Evolutionary conservation across 1,284 basidiomycete species (phyloP).

Genomic region (Moniliophthora roreri): DNA sequence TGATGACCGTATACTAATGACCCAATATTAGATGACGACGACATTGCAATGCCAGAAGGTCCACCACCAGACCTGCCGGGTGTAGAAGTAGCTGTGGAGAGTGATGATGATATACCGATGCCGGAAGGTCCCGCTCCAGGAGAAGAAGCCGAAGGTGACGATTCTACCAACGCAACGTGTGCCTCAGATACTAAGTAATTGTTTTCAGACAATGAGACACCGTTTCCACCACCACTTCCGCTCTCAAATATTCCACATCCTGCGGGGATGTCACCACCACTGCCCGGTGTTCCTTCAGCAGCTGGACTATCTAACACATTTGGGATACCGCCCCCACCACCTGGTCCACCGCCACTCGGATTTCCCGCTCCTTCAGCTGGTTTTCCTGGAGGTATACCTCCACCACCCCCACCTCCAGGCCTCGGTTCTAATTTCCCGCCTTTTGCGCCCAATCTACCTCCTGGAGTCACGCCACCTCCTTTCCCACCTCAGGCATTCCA

Average conservation of each 20-base stretch:
- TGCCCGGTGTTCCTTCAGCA: conserved; percentile 4
- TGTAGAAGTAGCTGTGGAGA: conserved; percentile 43
- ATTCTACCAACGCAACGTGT: background rate
- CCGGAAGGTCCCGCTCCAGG: conserved; percentile 79
- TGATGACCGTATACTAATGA: too few relatives aligned
- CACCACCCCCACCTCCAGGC: conserved; percentile 33
- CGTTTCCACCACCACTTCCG: conserved; percentile 9
- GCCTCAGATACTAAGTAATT: background rate
- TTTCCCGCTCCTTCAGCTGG: conserved; percentile 28
- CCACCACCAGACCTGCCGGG: conserved; percentile 68
- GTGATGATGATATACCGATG: conserved; percentile 84
- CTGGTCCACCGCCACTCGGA: conserved; percentile 20
- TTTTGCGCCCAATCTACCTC: conserved; percentile 21
- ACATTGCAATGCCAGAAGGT: conserved; percentile 71
- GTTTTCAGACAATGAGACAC: conserved; percentile 1
- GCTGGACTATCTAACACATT: too few relatives aligned
- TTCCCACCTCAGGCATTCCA: conserved; percentile 29
- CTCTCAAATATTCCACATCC: conserved; percentile 13
- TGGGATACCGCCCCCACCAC: conserved; percentile 17
- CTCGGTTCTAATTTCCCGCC: conserved; percentile 30
- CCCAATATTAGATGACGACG: conserved; percentile 52
- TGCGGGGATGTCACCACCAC: conserved; percentile 11
- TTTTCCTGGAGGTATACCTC: conserved; percentile 21
- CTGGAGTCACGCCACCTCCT: conserved; percentile 24
- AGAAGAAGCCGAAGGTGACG: conserved; percentile 12